Conservation (phyloP, 2,329 filamentous ascomycete genomes). For the Lachnellula subtilissima region DNA sequence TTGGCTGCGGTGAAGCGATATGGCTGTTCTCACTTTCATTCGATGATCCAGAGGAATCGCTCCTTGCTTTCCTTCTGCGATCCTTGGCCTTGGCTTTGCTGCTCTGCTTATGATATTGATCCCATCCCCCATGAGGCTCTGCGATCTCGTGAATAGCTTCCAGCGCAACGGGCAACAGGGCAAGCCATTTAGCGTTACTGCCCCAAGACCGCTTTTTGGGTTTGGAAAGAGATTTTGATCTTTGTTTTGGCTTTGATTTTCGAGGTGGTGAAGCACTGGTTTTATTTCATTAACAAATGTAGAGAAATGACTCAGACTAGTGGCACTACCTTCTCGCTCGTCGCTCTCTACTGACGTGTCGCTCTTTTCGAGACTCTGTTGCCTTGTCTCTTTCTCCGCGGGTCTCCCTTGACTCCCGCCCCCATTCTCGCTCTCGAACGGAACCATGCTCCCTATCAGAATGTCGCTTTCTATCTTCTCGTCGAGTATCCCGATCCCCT, state of each 20-base stretch:
- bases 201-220: not conserved
- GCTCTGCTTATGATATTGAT: slow-evolving; percentile 10
- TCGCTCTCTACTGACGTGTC: not conserved
- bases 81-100: slow-evolving; percentile 1
- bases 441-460: not conserved
- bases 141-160: slow-evolving; percentile 4
- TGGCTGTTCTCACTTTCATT: too few species aligned
- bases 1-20: too few species aligned
- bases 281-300: not conserved
- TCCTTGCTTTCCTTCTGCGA: not conserved
- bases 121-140: slow-evolving; percentile 17
- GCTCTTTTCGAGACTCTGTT: not conserved
- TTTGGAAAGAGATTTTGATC: too few species aligned
- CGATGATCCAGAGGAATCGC: not conserved
- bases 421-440: not conserved
- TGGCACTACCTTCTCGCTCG: not conserved
- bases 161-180: slow-evolving; percentile 8
- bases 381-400: not conserved
- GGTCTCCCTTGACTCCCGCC: not conserved
- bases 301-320: not conserved
- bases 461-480: not conserved
- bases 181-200: slow-evolving; percentile 3
- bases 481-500: not conserved
- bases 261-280: not conserved
- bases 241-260: not conserved